Percentiles rank a stretch among this genome's conserved stretches.
Evolutionary conservation across 2,329 filamentous ascomycete species (phyloP).

Genomic region (Apiospora kogelbergensis): DNA sequence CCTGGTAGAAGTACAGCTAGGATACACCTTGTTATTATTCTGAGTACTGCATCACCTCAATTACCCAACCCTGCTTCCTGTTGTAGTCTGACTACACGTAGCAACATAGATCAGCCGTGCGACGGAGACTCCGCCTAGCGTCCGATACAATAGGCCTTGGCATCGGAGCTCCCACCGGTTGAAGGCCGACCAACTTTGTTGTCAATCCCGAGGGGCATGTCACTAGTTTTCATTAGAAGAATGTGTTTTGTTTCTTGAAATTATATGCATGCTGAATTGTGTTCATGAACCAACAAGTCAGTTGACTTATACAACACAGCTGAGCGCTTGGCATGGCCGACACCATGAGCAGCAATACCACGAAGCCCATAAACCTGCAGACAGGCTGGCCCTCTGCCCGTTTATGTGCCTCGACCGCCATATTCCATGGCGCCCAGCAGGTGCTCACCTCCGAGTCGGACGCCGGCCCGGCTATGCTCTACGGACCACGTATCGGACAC

Average conservation of each 20-base stretch:
- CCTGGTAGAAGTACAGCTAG: no score
- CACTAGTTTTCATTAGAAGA: not conserved
- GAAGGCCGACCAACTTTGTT: not conserved
- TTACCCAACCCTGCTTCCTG: no score
- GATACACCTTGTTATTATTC: no score
- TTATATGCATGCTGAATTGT: no score
- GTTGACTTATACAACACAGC: not conserved
- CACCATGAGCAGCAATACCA: not conserved
- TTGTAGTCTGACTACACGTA: no score
- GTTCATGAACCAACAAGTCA: not conserved
- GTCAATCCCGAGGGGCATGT: not conserved
- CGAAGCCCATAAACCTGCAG: slow-evolving; percentile 27
- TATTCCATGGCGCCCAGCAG: slow-evolving; percentile 50
- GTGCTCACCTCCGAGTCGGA: slow-evolving; percentile 49
- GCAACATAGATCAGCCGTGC: no score
- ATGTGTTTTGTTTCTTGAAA: not conserved
- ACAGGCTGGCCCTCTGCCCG: slow-evolving; percentile 28
- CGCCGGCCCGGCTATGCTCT: slow-evolving; percentile 53
- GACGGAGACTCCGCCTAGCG: not conserved
- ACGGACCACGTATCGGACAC: slow-evolving; percentile 64
- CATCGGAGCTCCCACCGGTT: not conserved
- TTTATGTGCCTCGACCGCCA: slow-evolving; percentile 55
- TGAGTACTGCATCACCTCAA: no score
- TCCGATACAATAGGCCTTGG: not conserved
- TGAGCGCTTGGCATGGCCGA: not conserved